Conservation (phyloP, 768 basidiomycete species). For the Mycena pura region DNA sequence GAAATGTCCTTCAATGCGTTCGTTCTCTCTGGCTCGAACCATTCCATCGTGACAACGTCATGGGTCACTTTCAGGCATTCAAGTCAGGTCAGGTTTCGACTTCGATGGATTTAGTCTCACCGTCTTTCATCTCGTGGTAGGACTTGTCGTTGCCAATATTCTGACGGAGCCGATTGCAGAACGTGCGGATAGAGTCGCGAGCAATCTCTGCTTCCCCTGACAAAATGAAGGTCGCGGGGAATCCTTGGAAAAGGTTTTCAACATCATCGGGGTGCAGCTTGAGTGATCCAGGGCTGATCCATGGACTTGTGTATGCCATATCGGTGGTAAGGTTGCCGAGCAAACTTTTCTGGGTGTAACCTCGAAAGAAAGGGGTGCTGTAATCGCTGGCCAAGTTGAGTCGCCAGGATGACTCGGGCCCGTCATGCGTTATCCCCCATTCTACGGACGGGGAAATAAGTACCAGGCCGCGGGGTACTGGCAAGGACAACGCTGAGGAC, state of each 20-base stretch:
- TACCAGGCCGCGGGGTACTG: slow-evolving; percentile 36
- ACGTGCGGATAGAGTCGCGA: slow-evolving; percentile 36
- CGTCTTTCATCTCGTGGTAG: slow-evolving; percentile 11
- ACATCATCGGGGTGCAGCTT: neutral
- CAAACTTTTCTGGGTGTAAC: slow-evolving; percentile 32
- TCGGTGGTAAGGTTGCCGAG: slow-evolving; percentile 36
- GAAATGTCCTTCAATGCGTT: too few relatives aligned
- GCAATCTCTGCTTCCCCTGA: slow-evolving; percentile 42
- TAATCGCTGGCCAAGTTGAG: slow-evolving; percentile 31
- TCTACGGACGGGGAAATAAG: slow-evolving; percentile 43
- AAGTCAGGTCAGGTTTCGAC: too few relatives aligned
- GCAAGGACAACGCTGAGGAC: neutral
- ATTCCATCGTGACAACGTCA: too few relatives aligned
- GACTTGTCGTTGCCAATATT: slow-evolving; percentile 35
- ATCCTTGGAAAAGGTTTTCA: slow-evolving; percentile 31
- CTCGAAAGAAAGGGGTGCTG: slow-evolving; percentile 18
- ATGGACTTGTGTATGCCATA: slow-evolving; percentile 35
- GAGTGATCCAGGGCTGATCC: slow-evolving; percentile 45
- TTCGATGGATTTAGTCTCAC: too few relatives aligned
- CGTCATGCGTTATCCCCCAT: slow-evolving; percentile 30
- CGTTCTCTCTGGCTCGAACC: too few relatives aligned
- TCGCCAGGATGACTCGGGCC: slow-evolving; percentile 23
- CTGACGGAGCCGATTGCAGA: slow-evolving; percentile 35
- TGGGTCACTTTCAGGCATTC: too few relatives aligned
- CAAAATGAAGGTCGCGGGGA: slow-evolving; percentile 43